Base-by-base conservation (phyloP, 441 rosid genomes). In the Populus hybrid region DNA sequence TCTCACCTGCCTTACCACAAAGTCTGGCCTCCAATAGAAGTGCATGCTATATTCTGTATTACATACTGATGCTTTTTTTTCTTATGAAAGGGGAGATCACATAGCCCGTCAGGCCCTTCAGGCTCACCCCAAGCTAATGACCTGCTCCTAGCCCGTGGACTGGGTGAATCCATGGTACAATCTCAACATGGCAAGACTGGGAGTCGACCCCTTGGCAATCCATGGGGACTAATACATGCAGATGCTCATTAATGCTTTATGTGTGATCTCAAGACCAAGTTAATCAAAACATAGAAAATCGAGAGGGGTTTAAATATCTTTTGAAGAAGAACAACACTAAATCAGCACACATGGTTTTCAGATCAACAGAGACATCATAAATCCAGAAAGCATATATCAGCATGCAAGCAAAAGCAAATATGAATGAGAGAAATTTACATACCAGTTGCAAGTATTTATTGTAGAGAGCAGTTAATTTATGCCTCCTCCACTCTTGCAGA, bases 401-500 rank as follows among this genome's bases (percentile, higher is more conserved):
- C 26, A 36, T 28, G 61, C 42, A 75, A 32, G 74, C 32, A 75
- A 73, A 72, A 32, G 36, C 61, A 75, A 73, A 24, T 70, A 71
- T 35, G 30, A 24, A 66, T 57, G 35, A 72, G 66, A 78, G 32
- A 65, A 50, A 40, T 40, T 40, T 46, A 75, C 90, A 67, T 93
- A 95, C 99, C 97, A 84, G 65, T 81, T 85, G 85, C 84, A 92
- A 81, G 85, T 89, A 93, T 76, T 85, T 86, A 40, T 82, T 81
- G 84, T 91, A 92, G 46, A 84, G 83, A 71, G 87, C 83, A 65
- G 97, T 92, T 81, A 95, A 81, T 81, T 90, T 89, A 69, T 72
- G 86, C 81, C 86, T 87, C 85, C 97, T 95, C 98, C 98, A 94
- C 81, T 89, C 89, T 72, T 77, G 75, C 73, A 94, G 89, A 83